These are phyloP conservation scores for Lasiosphaeris hirsuta DNA, from an alignment of 495 filamentous ascomycete genomes.

Conservation along the genomic window DNA sequence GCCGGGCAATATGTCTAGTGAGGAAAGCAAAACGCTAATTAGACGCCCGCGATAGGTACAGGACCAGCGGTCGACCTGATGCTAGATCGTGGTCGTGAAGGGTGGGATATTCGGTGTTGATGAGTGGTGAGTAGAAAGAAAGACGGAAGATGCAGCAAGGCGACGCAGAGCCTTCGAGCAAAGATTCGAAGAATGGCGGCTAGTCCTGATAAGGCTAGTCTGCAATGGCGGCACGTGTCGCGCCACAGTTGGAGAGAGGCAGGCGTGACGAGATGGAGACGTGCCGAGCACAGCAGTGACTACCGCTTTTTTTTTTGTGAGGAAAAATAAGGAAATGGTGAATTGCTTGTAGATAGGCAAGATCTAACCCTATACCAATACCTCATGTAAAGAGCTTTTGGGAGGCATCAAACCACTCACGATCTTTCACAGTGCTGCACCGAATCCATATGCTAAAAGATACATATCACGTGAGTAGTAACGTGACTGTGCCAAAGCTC, in stretches of 20 bases:
- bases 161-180: constrained; percentile 36
- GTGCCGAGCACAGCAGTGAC: no score
- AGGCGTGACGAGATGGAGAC: neutral
- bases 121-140: constrained; percentile 21
- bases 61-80: constrained; percentile 22
- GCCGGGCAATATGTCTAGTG: constrained; percentile 9
- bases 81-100: constrained; percentile 2
- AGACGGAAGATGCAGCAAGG: constrained; percentile 20
- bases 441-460: neutral
- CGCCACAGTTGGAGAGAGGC: constrained; percentile 16
- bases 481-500: constrained; percentile 10
- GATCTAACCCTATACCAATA: no score
- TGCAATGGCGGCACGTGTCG: constrained; percentile 22
- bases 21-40: constrained; percentile 18
- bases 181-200: constrained; percentile 15
- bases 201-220: constrained; percentile 17
- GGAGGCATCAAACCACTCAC: no score
- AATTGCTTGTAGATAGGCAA: no score
- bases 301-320: no score
- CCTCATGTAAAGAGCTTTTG: no score
- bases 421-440: no score
- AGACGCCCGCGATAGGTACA: constrained; percentile 26
- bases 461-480: constrained; percentile 6
- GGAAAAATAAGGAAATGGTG: no score
- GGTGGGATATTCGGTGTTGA: constrained; percentile 15